Conservation (phyloP, 176 grass and related monocot species). For the Ananas comosus region DNA sequence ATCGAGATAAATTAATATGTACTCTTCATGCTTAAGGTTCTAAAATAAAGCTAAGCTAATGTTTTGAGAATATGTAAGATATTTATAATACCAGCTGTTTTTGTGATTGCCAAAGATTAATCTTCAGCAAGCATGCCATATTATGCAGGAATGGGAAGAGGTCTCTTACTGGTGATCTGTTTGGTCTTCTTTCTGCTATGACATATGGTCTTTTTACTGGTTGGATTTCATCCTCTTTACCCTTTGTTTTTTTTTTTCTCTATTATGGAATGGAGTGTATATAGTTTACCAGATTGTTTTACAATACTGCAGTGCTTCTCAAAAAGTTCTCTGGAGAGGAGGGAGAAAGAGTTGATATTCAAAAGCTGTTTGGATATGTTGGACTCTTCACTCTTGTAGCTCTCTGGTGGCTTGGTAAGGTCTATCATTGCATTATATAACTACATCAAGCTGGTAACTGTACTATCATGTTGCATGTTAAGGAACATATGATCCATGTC, state of each 20-base stretch:
- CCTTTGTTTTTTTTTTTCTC: conserved; percentile 5
- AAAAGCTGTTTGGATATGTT: conserved; percentile 95
- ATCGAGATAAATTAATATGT: not conserved
- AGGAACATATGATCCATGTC: not conserved
- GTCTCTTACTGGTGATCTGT: conserved; percentile 82
- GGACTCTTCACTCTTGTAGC: conserved; percentile 69
- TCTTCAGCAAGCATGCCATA: conserved; percentile 1
- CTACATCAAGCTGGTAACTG: not conserved
- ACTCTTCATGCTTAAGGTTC: not conserved
- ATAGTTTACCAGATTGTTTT: conserved; percentile 13
- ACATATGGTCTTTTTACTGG: conserved; percentile 88
- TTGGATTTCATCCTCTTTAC: conserved; percentile 16
- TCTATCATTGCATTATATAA: not conserved
- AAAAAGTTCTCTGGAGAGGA: conserved; percentile 96
- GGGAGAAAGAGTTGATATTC: conserved; percentile 79
- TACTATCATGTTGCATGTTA: conserved; percentile 4
- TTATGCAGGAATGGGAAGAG: conserved; percentile 49
- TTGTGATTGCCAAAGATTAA: conserved; percentile 15
- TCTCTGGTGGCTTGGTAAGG: conserved; percentile 94
- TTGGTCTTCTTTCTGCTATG: conserved; percentile 85
- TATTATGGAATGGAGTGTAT: not conserved
- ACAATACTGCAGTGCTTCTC: conserved; percentile 61
- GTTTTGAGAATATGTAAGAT: not conserved
- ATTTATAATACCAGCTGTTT: not conserved
- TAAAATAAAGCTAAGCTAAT: not conserved